These are phyloP conservation scores for Manihot esculenta DNA, from an alignment of 441 rosid genomes.

Conservation along the genomic window DNA sequence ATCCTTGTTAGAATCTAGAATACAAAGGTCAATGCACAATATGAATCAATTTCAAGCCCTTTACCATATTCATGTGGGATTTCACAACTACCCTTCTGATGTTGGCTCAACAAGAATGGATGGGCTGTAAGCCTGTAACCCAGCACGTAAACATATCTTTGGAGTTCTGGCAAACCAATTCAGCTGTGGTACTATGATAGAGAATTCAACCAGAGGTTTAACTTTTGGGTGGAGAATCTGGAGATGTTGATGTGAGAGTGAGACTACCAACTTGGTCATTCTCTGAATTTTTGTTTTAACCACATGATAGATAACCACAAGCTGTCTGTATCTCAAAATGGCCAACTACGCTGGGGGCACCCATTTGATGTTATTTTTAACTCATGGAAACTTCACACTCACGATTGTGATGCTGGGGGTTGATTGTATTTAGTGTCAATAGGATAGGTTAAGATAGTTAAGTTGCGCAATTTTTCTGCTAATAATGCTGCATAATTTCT, in stretches of 20 bases:
- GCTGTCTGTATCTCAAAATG: not conserved
- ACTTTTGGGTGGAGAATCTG: not conserved
- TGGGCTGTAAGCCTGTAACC: not conserved
- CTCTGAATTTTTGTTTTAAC: not conserved
- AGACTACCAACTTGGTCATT: not conserved
- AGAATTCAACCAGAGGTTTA: not conserved
- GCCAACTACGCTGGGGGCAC: not conserved
- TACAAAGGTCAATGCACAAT: not conserved
- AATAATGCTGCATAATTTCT: not conserved
- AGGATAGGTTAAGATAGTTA: not conserved
- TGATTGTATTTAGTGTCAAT: not conserved
- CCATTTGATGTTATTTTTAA: slow-evolving; percentile 1
- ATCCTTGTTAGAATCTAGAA: not conserved
- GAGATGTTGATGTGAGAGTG: no score
- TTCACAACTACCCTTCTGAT: not conserved
- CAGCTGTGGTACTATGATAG: not conserved
- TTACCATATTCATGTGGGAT: not conserved
- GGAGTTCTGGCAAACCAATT: not conserved
- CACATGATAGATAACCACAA: not conserved
- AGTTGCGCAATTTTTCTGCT: not conserved
- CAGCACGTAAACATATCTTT: not conserved
- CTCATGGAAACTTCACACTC: slow-evolving; percentile 1
- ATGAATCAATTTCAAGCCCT: not conserved
- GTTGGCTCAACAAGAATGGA: not conserved
- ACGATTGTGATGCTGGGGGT: not conserved